These are phyloP conservation scores for Lachnellula suecica DNA, from an alignment of 2,329 filamentous ascomycete genomes.

Conservation along the genomic window DNA sequence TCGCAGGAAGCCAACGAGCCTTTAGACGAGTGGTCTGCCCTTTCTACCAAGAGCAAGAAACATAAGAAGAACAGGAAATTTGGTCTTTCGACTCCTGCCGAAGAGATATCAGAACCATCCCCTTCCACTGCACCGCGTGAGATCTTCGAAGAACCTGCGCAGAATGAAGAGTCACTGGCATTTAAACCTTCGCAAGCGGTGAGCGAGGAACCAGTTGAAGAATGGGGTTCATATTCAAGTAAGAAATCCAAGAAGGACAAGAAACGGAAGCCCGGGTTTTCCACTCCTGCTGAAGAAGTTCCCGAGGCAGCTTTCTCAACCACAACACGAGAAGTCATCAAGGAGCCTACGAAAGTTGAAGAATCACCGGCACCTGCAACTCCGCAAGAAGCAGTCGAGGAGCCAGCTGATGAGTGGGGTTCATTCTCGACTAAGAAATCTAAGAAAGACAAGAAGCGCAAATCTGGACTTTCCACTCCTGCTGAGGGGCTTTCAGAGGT, in stretches of 20 bases:
- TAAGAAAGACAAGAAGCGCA: constrained; percentile 32
- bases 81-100: no score
- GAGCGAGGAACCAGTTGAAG: constrained; percentile 12
- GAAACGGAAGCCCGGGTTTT: constrained; percentile 15
- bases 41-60: constrained; percentile 20
- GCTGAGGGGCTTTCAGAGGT: neutral
- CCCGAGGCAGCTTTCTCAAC: neutral
- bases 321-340: neutral
- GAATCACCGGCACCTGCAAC: neutral
- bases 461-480: constrained; percentile 4
- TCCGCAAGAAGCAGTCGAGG: neutral
- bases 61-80: no score
- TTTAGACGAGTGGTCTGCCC: constrained; percentile 15
- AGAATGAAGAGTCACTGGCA: no score
- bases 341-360: neutral
- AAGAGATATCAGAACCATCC: no score
- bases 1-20: neutral
- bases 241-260: constrained; percentile 28
- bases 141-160: no score
- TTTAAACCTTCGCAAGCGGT: no score
- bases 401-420: constrained; percentile 2
- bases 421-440: constrained; percentile 7
- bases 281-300: constrained; percentile 11
- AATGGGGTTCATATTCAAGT: constrained; percentile 11
- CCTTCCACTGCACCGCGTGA: no score